phyloP scores from a whole-genome alignment of 495 filamentous ascomycete genomes.

The Penicillium dipodomyicola region DNA sequence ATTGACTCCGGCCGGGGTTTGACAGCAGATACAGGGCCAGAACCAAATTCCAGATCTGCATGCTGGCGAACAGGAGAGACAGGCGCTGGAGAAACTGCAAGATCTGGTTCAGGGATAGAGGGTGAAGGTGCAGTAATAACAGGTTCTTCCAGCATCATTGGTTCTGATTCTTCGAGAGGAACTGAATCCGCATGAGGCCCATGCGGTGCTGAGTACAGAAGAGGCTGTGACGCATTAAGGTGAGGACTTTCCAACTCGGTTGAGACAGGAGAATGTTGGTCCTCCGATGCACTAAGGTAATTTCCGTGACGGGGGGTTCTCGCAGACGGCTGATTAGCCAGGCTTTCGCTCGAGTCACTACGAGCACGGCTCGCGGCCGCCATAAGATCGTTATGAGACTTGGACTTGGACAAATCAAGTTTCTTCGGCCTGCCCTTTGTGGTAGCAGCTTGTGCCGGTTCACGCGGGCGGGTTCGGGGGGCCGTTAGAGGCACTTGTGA shows the following conservation, averaged over 20 bases:
- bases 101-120: conserved; percentile 1
- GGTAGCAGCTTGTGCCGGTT: conserved; percentile 25
- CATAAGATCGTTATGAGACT: conserved; percentile 26
- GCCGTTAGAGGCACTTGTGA: conserved; percentile 24
- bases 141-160: conserved; percentile 16
- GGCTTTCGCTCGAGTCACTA: conserved; percentile 33
- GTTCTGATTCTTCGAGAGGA: conserved; percentile 18
- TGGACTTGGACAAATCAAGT: conserved; percentile 39
- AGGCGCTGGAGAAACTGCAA: background rate
- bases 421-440: conserved; percentile 39
- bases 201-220: conserved; percentile 3
- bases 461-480: conserved; percentile 35
- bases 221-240: conserved; percentile 20
- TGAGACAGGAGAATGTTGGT: conserved; percentile 48
- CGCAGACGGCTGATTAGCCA: conserved; percentile 18
- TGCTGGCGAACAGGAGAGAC: conserved; percentile 1
- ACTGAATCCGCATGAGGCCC: conserved; percentile 9
- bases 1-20: conserved; percentile 28
- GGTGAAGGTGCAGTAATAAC: conserved; percentile 7
- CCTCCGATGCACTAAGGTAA: conserved; percentile 57
- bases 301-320: conserved; percentile 33
- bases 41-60: background rate
- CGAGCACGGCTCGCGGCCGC: conserved; percentile 22
- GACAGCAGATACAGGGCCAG: conserved; percentile 11
- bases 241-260: conserved; percentile 30